A percentile compares a stretch with the other conserved stretches of the same genome.
Conservation (phyloP, 2,329 filamentous ascomycete genomes). For the Fusarium domesticum region DNA sequence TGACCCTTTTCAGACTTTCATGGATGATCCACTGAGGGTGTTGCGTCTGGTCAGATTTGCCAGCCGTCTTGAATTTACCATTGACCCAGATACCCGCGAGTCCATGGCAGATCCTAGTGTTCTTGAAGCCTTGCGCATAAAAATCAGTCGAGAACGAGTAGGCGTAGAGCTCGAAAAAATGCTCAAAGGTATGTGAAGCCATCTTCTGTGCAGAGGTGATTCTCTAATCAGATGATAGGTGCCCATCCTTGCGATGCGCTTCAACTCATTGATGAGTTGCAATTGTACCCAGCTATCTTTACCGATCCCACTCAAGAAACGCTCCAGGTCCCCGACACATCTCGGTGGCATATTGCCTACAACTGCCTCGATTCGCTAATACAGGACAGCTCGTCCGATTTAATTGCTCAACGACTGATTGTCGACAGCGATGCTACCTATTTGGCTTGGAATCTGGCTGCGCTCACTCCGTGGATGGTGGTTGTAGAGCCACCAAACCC, state of each 20-base stretch:
- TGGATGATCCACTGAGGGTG: slow-evolving; percentile 86
- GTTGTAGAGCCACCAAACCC: slow-evolving; percentile 40
- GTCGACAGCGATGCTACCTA: slow-evolving; percentile 64
- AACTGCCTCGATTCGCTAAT: slow-evolving; percentile 56
- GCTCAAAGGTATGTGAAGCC: slow-evolving; percentile 66
- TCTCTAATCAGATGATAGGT: slow-evolving; percentile 39
- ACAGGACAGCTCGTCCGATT: slow-evolving; percentile 42
- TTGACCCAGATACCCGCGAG: slow-evolving; percentile 64
- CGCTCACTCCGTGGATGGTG: slow-evolving; percentile 70
- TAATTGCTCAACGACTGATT: slow-evolving; percentile 55
- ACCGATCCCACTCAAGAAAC: slow-evolving; percentile 59
- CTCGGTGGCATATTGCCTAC: slow-evolving; percentile 63
- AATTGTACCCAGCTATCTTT: slow-evolving; percentile 71
- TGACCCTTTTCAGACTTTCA: slow-evolving; percentile 87
- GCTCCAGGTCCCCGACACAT: slow-evolving; percentile 54
- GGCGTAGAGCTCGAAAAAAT: slow-evolving; percentile 89
- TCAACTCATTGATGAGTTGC: slow-evolving; percentile 62
- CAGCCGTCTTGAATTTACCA: slow-evolving; percentile 74
- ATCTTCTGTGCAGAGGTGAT: no score
- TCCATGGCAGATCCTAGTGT: slow-evolving; percentile 82
- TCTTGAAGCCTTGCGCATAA: slow-evolving; percentile 71
- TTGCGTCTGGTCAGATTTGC: slow-evolving; percentile 87
- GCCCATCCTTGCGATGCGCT: slow-evolving; percentile 60
- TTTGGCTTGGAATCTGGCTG: slow-evolving; percentile 72
- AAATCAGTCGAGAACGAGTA: slow-evolving; percentile 90